Percentiles rank a stretch among this genome's conserved stretches.
Conservation (phyloP, 164 flowering plant species). For the Vitis rupestris region DNA sequence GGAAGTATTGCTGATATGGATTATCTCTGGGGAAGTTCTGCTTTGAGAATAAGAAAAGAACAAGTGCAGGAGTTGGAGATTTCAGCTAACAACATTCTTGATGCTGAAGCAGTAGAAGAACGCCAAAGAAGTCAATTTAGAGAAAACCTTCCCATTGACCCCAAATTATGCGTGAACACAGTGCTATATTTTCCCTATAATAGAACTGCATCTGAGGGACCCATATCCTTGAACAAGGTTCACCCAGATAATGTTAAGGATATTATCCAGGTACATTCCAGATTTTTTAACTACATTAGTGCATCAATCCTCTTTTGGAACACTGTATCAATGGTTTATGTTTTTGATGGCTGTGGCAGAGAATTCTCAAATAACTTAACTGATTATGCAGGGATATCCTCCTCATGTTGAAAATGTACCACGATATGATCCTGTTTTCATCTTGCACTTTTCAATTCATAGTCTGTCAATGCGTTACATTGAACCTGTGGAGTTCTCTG, state of each 20-base stretch:
- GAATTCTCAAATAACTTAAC: constrained; percentile 6
- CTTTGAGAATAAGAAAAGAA: constrained; percentile 47
- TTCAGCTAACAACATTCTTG: constrained; percentile 21
- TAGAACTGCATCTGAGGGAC: constrained; percentile 27
- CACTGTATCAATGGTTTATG: too few relatives aligned
- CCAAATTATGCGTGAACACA: constrained; percentile 57
- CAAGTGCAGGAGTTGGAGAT: constrained; percentile 31
- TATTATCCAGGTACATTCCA: constrained; percentile 32
- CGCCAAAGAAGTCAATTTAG: constrained; percentile 57
- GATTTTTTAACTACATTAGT: not conserved
- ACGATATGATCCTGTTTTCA: constrained; percentile 81
- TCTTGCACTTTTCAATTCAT: constrained; percentile 74
- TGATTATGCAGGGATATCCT: constrained; percentile 35
- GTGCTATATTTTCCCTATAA: constrained; percentile 65
- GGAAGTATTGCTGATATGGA: constrained; percentile 53
- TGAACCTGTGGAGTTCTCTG: constrained; percentile 80
- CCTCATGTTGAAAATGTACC: constrained; percentile 23
- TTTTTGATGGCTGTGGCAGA: too few relatives aligned
- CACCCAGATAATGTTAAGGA: constrained; percentile 21
- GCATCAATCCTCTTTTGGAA: not conserved
- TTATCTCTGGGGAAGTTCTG: constrained; percentile 87
- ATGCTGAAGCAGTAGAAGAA: constrained; percentile 45
- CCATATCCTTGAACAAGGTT: constrained; percentile 18
- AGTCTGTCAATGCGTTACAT: constrained; percentile 59
- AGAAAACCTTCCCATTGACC: constrained; percentile 73